phyloP scores from a whole-genome alignment of 2,329 filamentous ascomycete species.

The Penicillium nordicum region DNA sequence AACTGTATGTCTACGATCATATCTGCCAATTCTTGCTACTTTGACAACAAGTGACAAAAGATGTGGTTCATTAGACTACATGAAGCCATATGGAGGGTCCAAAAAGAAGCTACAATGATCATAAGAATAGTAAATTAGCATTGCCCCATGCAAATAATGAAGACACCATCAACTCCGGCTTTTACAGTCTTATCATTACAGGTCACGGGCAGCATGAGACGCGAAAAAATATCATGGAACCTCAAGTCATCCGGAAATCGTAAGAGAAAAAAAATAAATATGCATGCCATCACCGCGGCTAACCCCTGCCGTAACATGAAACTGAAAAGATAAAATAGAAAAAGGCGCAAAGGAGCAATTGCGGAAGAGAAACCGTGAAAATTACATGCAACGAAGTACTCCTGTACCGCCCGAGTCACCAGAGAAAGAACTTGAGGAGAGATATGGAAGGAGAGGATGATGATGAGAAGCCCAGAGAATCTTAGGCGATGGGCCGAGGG shows the following conservation, averaged over 20 bases:
- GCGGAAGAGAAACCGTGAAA: constrained; percentile 17
- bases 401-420: constrained; percentile 10
- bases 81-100: not conserved
- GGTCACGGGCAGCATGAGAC: constrained; percentile 23
- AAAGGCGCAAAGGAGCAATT: constrained; percentile 20
- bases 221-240: constrained; percentile 25
- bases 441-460: constrained; percentile 7
- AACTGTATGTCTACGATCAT: not conserved
- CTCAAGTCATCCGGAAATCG: constrained; percentile 27
- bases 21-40: not conserved
- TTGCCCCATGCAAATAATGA: constrained; percentile 18
- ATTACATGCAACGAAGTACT: constrained; percentile 16
- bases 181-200: constrained; percentile 42
- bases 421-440: constrained; percentile 10
- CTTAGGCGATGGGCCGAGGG: constrained; percentile 40
- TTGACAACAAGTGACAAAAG: not conserved
- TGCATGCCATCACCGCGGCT: constrained; percentile 26
- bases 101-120: constrained; percentile 1
- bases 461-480: constrained; percentile 9
- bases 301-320: constrained; percentile 25
- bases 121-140: constrained; percentile 20
- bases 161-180: constrained; percentile 25
- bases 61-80: not conserved
- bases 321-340: constrained; percentile 18
- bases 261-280: constrained; percentile 22